Evolutionary conservation across 2,329 filamentous ascomycete genomes (phyloP), one percentile per base, ranked within the genome.

Genomic region (Canariomyces notabilis): DNA sequence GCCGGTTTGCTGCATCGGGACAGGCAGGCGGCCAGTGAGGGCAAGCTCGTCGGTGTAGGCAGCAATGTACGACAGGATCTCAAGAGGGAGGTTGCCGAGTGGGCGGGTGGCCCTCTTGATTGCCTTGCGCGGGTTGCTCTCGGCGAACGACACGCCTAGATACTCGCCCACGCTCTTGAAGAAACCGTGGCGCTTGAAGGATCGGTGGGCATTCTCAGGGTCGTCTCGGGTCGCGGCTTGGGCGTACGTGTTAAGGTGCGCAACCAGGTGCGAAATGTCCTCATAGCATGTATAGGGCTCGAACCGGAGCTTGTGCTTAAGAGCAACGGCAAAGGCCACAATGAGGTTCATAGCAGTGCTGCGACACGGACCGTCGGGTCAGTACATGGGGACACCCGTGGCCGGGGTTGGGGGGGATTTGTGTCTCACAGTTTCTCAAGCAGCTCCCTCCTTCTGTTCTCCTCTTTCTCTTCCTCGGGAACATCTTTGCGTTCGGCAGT

Each of bases 271-370:
- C 16, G 73, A 67, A 5, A 88, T 72, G 59, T 88, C 84, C 1
- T 80, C 75, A 61, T 88, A 87, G 49, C 80, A 77, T 18, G 80
- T 76, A 55, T 83, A 83, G 1, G 84, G 83, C 62, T 88, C 84
- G 60, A 85, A 87, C 21, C 85, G 82, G 22, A 89, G 76, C 57
- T 79, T 81, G 67, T 87, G 85, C 65, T 88, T 87, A 38, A 88
- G 69, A 0, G 85, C 70, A 20, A 83, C 74, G 14, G 82, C 75
- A 56, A 84, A 88, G 6, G 82, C 82, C 19, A 84, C 74, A 54
- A 88, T 73, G 12, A 88, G 72, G 57, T 88, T 87, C 54, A 88
- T 72, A 1, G 79, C 80, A 2, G 81, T 77, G 6, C 62, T 65
- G 44, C 2, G 7, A 15, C 3, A n/a, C 5, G 3, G n/a, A 18